Evolutionary conservation across 208 protist genomes (phyloP).

Genomic region (Wallacemonas collosoma): DNA sequence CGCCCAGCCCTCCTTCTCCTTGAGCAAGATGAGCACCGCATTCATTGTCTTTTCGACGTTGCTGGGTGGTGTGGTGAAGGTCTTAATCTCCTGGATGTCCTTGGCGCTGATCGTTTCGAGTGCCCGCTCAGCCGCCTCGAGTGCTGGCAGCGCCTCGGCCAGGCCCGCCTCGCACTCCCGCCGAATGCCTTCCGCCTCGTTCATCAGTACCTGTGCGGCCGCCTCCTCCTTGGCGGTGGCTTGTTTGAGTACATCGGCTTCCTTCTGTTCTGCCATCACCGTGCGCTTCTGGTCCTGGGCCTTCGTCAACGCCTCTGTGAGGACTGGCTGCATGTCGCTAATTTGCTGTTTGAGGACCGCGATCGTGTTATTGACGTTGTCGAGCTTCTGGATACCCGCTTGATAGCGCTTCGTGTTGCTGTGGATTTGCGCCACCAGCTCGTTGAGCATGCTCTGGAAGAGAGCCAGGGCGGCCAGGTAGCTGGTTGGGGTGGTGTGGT

Average conservation of each 20-base stretch:
- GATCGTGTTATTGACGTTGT: conserved; percentile 92
- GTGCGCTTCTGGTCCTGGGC: conserved; percentile 90
- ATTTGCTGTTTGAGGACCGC: conserved; percentile 95
- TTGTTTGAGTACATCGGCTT: conserved; percentile 82
- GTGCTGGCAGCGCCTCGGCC: conserved; percentile 93
- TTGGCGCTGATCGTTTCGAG: conserved; percentile 92
- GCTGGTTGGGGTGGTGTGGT: conserved; percentile 96
- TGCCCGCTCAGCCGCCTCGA: conserved; percentile 89
- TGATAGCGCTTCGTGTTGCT: conserved; percentile 72
- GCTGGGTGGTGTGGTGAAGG: conserved; percentile 88
- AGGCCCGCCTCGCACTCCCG: conserved; percentile 93
- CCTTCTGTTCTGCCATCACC: conserved; percentile 82
- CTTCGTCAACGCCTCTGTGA: conserved; percentile 86
- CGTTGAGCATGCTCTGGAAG: conserved; percentile 80
- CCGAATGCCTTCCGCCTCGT: conserved; percentile 85
- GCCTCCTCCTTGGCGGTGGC: conserved; percentile 85
- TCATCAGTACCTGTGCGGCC: conserved; percentile 72
- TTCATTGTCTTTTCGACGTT: conserved; percentile 93
- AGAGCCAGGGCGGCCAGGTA: conserved; percentile 94
- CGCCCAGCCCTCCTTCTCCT: conserved; percentile 93
- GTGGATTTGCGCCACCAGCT: conserved; percentile 60
- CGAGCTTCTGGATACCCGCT: conserved; percentile 92
- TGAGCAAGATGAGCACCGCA: conserved; percentile 93
- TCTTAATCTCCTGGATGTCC: conserved; percentile 94
- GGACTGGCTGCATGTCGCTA: conserved; percentile 92